Conservation (phyloP, 176 grass and related monocot species). For the Triticum turgidum region DNA sequence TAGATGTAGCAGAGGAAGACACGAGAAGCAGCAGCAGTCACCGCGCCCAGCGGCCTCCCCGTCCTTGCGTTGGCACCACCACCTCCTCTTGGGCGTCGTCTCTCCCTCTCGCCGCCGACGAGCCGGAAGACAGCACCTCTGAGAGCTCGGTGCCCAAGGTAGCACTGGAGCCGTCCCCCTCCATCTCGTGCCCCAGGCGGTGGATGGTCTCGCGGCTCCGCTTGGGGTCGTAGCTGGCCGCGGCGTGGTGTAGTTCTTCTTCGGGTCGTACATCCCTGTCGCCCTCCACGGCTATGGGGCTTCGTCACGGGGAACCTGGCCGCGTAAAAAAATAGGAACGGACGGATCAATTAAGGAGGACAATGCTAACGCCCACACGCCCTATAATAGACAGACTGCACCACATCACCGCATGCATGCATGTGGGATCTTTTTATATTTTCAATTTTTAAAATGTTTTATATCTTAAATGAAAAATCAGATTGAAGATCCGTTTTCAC, state of each 20-base stretch:
- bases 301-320: constrained; percentile 31
- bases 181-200: constrained; percentile 34
- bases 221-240: constrained; percentile 73
- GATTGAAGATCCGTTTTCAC: too few relatives aligned
- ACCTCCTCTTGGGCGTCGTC: not conserved
- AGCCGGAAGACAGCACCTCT: not conserved
- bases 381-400: too few relatives aligned
- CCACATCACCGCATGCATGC: too few relatives aligned
- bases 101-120: not conserved
- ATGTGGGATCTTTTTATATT: too few relatives aligned
- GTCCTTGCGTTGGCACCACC: not conserved
- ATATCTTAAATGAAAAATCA: too few relatives aligned
- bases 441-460: too few relatives aligned
- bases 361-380: too few relatives aligned
- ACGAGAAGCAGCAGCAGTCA: constrained; percentile 22
- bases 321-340: not conserved
- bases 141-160: constrained; percentile 19
- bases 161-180: constrained; percentile 28
- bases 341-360: not conserved
- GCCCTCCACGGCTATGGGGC: constrained; percentile 8
- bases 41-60: constrained; percentile 1
- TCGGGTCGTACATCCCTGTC: constrained; percentile 62
- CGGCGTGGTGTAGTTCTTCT: constrained; percentile 72
- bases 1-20: not conserved
- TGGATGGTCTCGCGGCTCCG: constrained; percentile 53